Percentiles rank a stretch among this genome's conserved stretches.
Conservation (phyloP, 2,329 filamentous ascomycete genomes). For the Volutella citrinella region DNA sequence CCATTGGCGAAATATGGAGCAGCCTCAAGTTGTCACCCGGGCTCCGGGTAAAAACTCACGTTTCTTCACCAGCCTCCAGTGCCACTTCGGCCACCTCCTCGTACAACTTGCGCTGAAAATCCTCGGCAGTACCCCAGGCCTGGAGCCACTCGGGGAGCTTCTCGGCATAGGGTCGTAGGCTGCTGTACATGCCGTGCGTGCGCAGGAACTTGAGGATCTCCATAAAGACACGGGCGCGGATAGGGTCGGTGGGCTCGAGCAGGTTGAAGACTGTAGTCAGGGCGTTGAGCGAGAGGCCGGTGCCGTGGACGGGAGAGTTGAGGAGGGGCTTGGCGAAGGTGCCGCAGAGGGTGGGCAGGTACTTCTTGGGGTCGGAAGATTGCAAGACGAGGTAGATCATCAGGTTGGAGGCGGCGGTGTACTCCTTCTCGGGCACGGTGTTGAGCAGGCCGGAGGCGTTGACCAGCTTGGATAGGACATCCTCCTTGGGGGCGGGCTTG, state of each 20-base stretch:
- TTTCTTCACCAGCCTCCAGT: conserved; percentile 70
- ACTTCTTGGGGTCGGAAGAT: conserved; percentile 78
- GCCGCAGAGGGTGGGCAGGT: conserved; percentile 83
- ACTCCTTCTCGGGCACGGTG: conserved; percentile 90
- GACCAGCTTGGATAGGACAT: conserved; percentile 86
- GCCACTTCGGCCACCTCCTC: conserved; percentile 80
- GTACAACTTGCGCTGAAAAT: conserved; percentile 82
- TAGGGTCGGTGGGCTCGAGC: conserved; percentile 69
- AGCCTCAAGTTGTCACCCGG: too few species aligned
- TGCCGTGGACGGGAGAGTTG: conserved; percentile 80
- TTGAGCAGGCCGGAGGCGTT: conserved; percentile 75
- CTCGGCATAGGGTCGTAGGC: conserved; percentile 77
- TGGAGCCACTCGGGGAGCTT: conserved; percentile 79
- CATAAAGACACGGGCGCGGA: conserved; percentile 87
- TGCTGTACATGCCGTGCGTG: conserved; percentile 73
- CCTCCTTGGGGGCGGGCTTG: conserved; percentile 68
- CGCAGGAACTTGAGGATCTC: conserved; percentile 84
- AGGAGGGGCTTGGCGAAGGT: conserved; percentile 86
- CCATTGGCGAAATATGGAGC: too few species aligned
- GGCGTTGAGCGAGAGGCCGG: conserved; percentile 82
- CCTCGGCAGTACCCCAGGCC: conserved; percentile 78
- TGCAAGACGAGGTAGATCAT: conserved; percentile 90
- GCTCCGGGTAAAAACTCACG: too few species aligned
- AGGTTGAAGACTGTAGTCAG: conserved; percentile 97
- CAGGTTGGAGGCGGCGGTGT: conserved; percentile 93